Evolutionary conservation across 257 asterid genomes (phyloP), one percentile per base, ranked within the genome.

Genomic region (Jaltomata sinuosa): DNA sequence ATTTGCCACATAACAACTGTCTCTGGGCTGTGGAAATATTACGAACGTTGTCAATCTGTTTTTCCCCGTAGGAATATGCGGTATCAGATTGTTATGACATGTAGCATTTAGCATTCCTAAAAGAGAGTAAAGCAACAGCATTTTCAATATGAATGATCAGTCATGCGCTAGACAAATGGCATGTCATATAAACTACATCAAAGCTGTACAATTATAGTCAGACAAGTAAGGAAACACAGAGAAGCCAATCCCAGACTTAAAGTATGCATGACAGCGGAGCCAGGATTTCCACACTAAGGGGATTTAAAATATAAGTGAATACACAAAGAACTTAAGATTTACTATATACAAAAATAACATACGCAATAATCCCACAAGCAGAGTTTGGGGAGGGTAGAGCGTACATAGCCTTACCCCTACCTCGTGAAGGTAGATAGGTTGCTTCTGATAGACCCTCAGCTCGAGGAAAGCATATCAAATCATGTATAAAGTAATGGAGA

Each of bases 1-100:
- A 59, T 91, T 87, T 4, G 99, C 97, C 62, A 96, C 87, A 76
- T 96, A 96, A 87, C 99, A 96, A 21, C 89, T 89, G 83, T 96
- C 99, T 80, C 99, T 91, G 6, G 97, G 98, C 99, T 94, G 92
- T 53, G 64, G 38, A 74, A 21, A 81, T 52, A 45, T 11, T 79
- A 55, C 19, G 21, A 31, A 69, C 11, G 5, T 2, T 25, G 11
- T 61, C 21, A 45, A 59, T 54, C 57, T 57, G 15, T 38, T 38
- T 57, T 36, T n/a, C 45, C 45, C 5, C 25, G 62, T 9, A 21
- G 61, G 42, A 62, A 50, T 22, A 25, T 8, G 36, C 11, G 2
- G 57, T 45, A 14, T 72, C 55, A 72, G 54, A 12, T 72, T 3
- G 55, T 40, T 40, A 72, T 42, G 50, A 42, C 54, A 49, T 72